Evolutionary conservation across 257 asterid genomes (phyloP).

Genomic region (Fraxinus pennsylvanica): DNA sequence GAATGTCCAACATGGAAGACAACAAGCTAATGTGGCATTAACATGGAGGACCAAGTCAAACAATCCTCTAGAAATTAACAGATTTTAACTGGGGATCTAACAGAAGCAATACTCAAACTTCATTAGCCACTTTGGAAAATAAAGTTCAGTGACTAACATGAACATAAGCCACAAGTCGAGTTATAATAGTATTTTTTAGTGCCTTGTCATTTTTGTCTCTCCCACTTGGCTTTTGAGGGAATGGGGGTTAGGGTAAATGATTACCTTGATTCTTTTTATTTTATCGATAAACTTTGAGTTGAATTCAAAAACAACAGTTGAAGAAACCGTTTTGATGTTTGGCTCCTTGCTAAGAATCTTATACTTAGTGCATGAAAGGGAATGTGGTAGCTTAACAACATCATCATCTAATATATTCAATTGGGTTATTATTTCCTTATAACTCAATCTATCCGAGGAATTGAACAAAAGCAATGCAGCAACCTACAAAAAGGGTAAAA

Average conservation of each 20-base stretch:
- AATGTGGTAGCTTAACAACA: conserved; percentile 61
- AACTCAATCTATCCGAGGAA: conserved; percentile 54
- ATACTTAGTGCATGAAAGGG: conserved; percentile 62
- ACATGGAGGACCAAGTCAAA: background rate
- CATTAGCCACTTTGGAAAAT: background rate
- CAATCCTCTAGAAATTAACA: background rate
- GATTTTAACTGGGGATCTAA: background rate
- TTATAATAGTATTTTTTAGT: background rate
- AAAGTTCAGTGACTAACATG: background rate
- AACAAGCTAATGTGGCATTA: too few species aligned
- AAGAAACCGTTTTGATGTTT: conserved; percentile 49
- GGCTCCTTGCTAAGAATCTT: conserved; percentile 67
- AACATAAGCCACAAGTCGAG: background rate
- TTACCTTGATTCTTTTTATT: conserved; percentile 69
- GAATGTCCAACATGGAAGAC: background rate
- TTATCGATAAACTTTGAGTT: conserved; percentile 62
- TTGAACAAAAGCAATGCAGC: conserved; percentile 59
- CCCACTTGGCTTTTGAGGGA: background rate
- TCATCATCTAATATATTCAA: conserved; percentile 64
- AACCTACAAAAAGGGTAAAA: conserved; percentile 40
- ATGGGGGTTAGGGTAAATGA: background rate
- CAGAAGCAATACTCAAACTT: background rate
- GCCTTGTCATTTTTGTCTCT: too few species aligned
- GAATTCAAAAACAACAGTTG: conserved; percentile 54
- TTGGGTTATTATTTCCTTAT: conserved; percentile 60